Evolutionary conservation across 345 rosid genomes (phyloP).

Genomic region (Ceriops decandra): DNA sequence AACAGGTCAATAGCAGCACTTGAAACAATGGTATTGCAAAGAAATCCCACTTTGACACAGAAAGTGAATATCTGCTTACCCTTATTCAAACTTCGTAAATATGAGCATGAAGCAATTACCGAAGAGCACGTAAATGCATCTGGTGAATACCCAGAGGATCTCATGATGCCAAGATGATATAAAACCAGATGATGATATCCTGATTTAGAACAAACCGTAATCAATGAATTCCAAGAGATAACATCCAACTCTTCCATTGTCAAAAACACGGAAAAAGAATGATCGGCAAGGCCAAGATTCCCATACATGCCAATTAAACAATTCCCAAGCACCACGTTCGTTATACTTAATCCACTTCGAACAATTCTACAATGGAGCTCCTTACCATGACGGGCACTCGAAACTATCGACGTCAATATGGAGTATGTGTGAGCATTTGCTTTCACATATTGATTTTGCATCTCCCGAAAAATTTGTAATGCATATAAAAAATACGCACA

Average conservation of each 20-base stretch:
- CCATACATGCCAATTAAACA: slow-evolving; percentile 68
- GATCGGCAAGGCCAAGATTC: slow-evolving; percentile 44
- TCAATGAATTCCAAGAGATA: slow-evolving; percentile 70
- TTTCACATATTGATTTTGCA: slow-evolving; percentile 42
- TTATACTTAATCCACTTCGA: slow-evolving; percentile 35
- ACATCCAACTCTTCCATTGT: slow-evolving; percentile 51
- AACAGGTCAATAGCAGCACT: slow-evolving; percentile 72
- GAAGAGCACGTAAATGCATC: slow-evolving; percentile 55
- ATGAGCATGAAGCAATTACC: slow-evolving; percentile 41
- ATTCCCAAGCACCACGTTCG: slow-evolving; percentile 59
- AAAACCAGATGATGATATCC: slow-evolving; percentile 46
- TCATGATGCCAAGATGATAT: slow-evolving; percentile 45
- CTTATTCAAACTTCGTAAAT: slow-evolving; percentile 46
- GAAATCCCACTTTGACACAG: slow-evolving; percentile 58
- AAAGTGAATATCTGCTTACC: slow-evolving; percentile 69
- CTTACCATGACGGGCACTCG: slow-evolving; percentile 45
- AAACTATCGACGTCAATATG: slow-evolving; percentile 44
- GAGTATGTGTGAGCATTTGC: slow-evolving; percentile 59
- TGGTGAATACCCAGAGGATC: slow-evolving; percentile 38
- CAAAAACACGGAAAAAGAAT: slow-evolving; percentile 48
- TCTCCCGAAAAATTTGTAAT: slow-evolving; percentile 40
- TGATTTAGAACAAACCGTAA: slow-evolving; percentile 41
- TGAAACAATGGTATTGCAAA: slow-evolving; percentile 56
- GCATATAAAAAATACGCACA: slow-evolving; percentile 37
- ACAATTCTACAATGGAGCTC: slow-evolving; percentile 59